Evolutionary conservation across 2,329 filamentous ascomycete genomes (phyloP).

Genomic region (Aspergillus fumigatus): DNA sequence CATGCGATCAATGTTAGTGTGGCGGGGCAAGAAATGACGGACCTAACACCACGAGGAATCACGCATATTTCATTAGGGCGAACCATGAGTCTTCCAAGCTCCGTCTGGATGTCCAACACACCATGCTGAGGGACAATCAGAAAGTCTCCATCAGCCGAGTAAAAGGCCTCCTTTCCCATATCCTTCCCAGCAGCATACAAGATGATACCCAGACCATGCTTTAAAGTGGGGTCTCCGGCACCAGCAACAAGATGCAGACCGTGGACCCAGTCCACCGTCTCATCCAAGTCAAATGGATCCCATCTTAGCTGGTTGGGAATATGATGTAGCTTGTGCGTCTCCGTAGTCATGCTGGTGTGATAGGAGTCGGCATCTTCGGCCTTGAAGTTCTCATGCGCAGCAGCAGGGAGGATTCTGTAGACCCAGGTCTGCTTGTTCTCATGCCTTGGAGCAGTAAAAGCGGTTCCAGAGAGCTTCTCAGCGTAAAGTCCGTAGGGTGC

Average conservation of each 20-base stretch:
- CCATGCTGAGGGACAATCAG: slow-evolving; percentile 73
- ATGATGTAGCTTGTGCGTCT: slow-evolving; percentile 58
- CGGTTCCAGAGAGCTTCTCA: slow-evolving; percentile 70
- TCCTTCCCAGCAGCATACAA: slow-evolving; percentile 73
- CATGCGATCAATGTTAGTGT: background rate
- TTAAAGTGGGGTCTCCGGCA: slow-evolving; percentile 72
- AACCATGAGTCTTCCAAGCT: slow-evolving; percentile 70
- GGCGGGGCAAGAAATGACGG: slow-evolving; percentile 1
- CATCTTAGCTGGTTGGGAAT: slow-evolving; percentile 79
- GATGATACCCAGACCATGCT: slow-evolving; percentile 73
- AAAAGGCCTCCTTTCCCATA: slow-evolving; percentile 77
- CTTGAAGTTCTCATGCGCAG: slow-evolving; percentile 52
- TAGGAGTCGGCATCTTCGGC: slow-evolving; percentile 44
- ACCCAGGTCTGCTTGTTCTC: slow-evolving; percentile 70
- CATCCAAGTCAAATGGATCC: slow-evolving; percentile 71
- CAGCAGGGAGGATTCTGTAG: slow-evolving; percentile 64
- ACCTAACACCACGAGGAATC: slow-evolving; percentile 66
- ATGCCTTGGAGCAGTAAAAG: slow-evolving; percentile 65
- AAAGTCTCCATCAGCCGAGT: slow-evolving; percentile 77
- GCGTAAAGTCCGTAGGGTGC: slow-evolving; percentile 74
- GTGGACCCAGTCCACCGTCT: slow-evolving; percentile 64
- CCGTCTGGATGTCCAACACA: slow-evolving; percentile 69
- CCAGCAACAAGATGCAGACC: slow-evolving; percentile 69
- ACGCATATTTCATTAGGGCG: slow-evolving; percentile 74
- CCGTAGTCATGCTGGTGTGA: slow-evolving; percentile 39